These are phyloP conservation scores for Colletotrichum sp. DNA, from an alignment of 2,329 filamentous ascomycete species.

Conservation along the genomic window DNA sequence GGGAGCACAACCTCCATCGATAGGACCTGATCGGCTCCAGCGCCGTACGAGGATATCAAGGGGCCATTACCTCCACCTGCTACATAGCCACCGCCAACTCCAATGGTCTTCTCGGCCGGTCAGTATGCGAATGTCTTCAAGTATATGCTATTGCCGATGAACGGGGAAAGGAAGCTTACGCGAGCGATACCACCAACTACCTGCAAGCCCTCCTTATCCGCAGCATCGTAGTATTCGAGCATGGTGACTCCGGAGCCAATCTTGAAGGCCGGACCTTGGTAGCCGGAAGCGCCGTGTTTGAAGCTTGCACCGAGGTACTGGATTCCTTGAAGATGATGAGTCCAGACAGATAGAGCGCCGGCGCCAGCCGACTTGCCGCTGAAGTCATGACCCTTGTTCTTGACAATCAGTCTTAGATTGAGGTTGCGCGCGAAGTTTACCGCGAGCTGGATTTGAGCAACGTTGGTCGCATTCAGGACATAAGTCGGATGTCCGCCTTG, in stretches of 20 bases:
- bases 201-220: conserved; percentile 24
- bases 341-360: neutral
- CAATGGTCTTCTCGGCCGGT: conserved; percentile 28
- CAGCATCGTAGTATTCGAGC: conserved; percentile 28
- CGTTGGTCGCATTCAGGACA: conserved; percentile 26
- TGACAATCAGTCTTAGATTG: conserved; percentile 45
- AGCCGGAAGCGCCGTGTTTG: conserved; percentile 25
- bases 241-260: conserved; percentile 32
- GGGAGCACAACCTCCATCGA: conserved; percentile 38
- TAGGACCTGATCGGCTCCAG: conserved; percentile 41
- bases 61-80: conserved; percentile 38
- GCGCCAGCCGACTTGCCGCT: neutral
- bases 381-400: conserved; percentile 22
- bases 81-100: conserved; percentile 33
- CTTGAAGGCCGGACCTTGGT: conserved; percentile 28
- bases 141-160: neutral
- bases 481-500: conserved; percentile 28
- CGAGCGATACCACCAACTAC: conserved; percentile 34
- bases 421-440: conserved; percentile 20
- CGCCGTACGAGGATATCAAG: conserved; percentile 33
- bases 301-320: conserved; percentile 22
- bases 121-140: conserved; percentile 7
- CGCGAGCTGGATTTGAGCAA: conserved; percentile 23
- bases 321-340: neutral
- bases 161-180: conserved; percentile 41